Conservation (phyloP, 768 basidiomycete species). For the Cubamyces lactineus region DNA sequence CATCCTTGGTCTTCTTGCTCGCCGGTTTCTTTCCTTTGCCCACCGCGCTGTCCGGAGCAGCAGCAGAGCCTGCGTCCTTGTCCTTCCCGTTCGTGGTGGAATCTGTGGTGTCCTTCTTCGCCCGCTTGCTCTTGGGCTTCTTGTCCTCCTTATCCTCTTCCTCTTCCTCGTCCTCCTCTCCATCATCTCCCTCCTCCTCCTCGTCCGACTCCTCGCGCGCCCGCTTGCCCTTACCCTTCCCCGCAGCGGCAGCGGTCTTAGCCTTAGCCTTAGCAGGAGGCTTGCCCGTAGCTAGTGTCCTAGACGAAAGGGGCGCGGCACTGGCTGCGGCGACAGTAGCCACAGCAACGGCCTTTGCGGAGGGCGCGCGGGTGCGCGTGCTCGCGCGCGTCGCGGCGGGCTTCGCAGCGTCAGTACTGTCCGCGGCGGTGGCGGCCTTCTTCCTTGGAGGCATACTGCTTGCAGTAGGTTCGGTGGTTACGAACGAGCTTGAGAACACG, state of each 20-base stretch:
- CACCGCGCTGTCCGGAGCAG: constrained; percentile 9
- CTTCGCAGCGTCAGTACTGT: constrained; percentile 32
- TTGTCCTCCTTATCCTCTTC: constrained; percentile 5
- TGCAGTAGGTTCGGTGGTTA: too few species aligned
- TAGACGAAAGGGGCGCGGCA: constrained; percentile 25
- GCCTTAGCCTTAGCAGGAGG: neutral
- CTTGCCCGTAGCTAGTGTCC: constrained; percentile 5
- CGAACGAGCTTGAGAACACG: too few species aligned
- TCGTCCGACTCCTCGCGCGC: constrained; percentile 22
- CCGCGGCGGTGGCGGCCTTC: constrained; percentile 41
- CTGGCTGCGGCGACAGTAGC: constrained; percentile 26
- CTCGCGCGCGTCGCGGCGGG: constrained; percentile 37
- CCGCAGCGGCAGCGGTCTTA: constrained; percentile 20
- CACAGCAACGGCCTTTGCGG: constrained; percentile 25
- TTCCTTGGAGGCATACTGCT: constrained; percentile 40
- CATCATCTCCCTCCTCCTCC: constrained; percentile 28
- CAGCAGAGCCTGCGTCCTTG: constrained; percentile 26
- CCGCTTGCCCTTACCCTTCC: constrained; percentile 23
- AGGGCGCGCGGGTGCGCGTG: constrained; percentile 36
- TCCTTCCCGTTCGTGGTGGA: constrained; percentile 17
- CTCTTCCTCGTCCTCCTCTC: neutral
- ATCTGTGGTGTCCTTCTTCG: constrained; percentile 23
- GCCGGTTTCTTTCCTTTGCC: constrained; percentile 1
- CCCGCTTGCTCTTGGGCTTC: constrained; percentile 20
- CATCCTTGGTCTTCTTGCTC: constrained; percentile 17